Evolutionary conservation across 2,329 filamentous ascomycete genomes (phyloP).

Genomic region (Ophiostoma populinum): DNA sequence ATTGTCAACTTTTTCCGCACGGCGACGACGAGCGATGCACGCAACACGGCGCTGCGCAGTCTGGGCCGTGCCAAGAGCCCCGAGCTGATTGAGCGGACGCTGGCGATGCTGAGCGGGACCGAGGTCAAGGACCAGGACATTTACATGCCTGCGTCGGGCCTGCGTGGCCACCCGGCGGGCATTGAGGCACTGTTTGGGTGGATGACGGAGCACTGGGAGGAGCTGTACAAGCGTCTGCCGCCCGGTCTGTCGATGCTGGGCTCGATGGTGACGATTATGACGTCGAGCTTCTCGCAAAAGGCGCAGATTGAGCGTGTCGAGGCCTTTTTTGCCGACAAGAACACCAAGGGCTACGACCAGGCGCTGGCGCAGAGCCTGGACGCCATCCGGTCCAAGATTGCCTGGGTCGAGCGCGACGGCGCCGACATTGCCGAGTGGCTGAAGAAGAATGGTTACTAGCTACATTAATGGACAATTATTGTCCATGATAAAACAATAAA

Average conservation of each 20-base stretch:
- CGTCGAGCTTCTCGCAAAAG: constrained; percentile 59
- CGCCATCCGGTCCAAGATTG: constrained; percentile 65
- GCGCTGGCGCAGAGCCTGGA: constrained; percentile 82
- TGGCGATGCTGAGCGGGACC: constrained; percentile 55
- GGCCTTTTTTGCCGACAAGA: constrained; percentile 65
- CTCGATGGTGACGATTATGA: constrained; percentile 66
- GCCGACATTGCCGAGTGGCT: constrained; percentile 42
- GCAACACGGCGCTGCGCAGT: constrained; percentile 74
- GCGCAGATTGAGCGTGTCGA: constrained; percentile 62
- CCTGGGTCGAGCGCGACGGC: constrained; percentile 62
- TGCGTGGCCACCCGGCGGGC: constrained; percentile 61
- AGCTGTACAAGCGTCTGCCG: constrained; percentile 62
- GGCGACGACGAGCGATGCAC: constrained; percentile 67
- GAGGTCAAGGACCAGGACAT: constrained; percentile 91
- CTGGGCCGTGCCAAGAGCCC: constrained; percentile 65
- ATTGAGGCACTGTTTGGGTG: constrained; percentile 67
- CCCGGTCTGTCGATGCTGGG: constrained; percentile 78
- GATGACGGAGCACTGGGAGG: constrained; percentile 81
- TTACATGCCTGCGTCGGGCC: constrained; percentile 68
- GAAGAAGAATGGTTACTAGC: constrained; percentile 18
- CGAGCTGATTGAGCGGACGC: constrained; percentile 64
- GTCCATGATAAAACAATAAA: too few relatives aligned
- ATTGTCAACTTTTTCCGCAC: constrained; percentile 59
- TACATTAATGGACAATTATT: too few relatives aligned
- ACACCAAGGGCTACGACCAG: constrained; percentile 73